Base-by-base conservation (phyloP, 805 yeast species). In the Suhomyces vadensis region DNA sequence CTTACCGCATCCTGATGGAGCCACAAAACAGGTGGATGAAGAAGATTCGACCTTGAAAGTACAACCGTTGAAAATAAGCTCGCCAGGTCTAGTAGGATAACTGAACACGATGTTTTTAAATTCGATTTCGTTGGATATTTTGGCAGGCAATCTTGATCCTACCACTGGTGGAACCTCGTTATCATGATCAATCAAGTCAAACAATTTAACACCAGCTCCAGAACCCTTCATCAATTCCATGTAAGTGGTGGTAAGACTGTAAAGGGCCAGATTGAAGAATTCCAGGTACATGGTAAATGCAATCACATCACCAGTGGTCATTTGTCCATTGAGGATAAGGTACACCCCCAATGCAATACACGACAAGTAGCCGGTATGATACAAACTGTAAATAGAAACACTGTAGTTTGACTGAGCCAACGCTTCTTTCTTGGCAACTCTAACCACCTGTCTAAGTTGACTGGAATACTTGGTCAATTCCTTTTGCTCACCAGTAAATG, bases 1-100 rank as follows among this genome's bases (percentile, higher is more conserved):
- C 55, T 80, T 80, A 14, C 85, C 85, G 46, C 82, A 75, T 1
- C 85, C 85, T 2, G 82, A 77, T 1, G 84, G 75, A 2, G 85
- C 85, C 5, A 72, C 77, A 47, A 72, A 64, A 57, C 77, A 49
- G 3, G 75, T 69, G 40, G 69, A 63, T 1, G 75, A 61, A 3
- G 65, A 58, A 5, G 66, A 56, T 11, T 65, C 61, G 14, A 72
- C 58, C 27, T 56, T 60, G 46, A 72, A 72, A 1, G 66, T 54
- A 48, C 73, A 67, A 0, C 63, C 73, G 29, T 67, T 53, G 48
- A 72, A 72, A 10, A 72, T 61, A 16, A 51, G 44, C 37, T 68
- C 67, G 13, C 61, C 55, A 5, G 69, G 67, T 22, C 76, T 57
- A 1, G 71, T 58, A 3, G 77, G 76, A 51, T 72, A 72, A 46